Evolutionary conservation across 1,139 yeast species (phyloP).

Genomic region (Yamadazyma friedrichii): DNA sequence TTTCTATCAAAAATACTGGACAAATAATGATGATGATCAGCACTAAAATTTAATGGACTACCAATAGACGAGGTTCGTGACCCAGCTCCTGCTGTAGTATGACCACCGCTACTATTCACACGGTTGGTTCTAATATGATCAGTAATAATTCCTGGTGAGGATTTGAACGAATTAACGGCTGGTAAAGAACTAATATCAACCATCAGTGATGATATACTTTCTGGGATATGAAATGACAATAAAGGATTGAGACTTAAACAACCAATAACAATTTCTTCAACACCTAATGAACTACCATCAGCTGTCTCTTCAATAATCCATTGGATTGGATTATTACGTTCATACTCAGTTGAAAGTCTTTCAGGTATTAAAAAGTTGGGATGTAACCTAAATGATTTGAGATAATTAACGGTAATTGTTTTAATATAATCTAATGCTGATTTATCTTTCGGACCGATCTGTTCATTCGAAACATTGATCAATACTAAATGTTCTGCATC

Average conservation of each 20-base stretch:
- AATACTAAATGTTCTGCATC: conserved; percentile 9
- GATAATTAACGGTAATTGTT: conserved; percentile 10
- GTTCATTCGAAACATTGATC: conserved; percentile 6
- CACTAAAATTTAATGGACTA: conserved; percentile 24
- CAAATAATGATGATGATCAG: conserved; percentile 14
- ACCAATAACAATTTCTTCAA: conserved; percentile 33
- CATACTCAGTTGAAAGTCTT: conserved; percentile 33
- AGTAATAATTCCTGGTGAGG: not conserved
- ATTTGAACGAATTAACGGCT: not conserved
- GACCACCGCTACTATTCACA: not conserved
- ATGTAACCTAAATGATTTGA: conserved; percentile 40
- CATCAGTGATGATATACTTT: conserved; percentile 6
- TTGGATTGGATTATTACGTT: conserved; percentile 35
- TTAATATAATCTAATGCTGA: conserved; percentile 4
- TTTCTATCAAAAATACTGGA: conserved; percentile 16
- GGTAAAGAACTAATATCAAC: not conserved
- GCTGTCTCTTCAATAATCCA: conserved; percentile 29
- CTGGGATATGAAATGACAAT: conserved; percentile 12
- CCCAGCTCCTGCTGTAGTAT: not conserved
- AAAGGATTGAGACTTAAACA: conserved; percentile 27
- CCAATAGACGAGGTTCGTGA: conserved; percentile 30
- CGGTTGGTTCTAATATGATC: not conserved
- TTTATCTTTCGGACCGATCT: conserved; percentile 11
- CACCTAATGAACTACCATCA: conserved; percentile 20
- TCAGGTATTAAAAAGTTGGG: conserved; percentile 41